Evolutionary conservation across 2,329 filamentous ascomycete genomes (phyloP), one percentile per base, ranked within the genome.

Genomic region (Penicillium rolfsii): DNA sequence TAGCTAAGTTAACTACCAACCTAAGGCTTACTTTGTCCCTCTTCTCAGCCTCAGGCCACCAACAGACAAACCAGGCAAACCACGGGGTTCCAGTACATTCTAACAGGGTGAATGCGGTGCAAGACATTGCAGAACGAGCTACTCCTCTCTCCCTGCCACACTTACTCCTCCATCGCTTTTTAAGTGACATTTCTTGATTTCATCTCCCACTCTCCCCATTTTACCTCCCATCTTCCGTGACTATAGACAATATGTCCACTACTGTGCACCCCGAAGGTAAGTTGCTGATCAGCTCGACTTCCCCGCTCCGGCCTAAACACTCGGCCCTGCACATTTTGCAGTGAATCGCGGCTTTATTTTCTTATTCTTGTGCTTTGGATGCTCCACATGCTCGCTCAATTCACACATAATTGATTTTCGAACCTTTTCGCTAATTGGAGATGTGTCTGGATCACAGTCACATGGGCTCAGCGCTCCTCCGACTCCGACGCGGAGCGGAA

Each of bases 381-480:
- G 48, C 26, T 54, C 30, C 28, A 8, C 11, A 38, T 30, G 28
- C 36, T 40, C 24, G 56, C 52, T 56, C 54, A 52, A 66, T 60
- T 53, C n/a, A 22, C 26, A 43, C 46, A 33, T 52, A 52, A 43
- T 46, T 55, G 36, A 43, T 55, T 41, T 54, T 22, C 4, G n/a
- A 46, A 16, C 11, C 14, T 3, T 12, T 22, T 41, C 35, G 36
- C 50, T 53, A 33, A 53, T 24, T 12, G 12, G 28, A 11, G n/a
- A 36, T 24, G 38, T 53, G 24, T 11, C 40, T 50, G 12, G 55
- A 56, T 45, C 66, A n/a, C 73, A 98, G 95, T 99, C 72, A 90
- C 93, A 80, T 99, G 95, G 95, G 94, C 95, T 68, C 95, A 99
- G 84, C 93, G 95, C 84, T 98, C 94, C 50, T 95, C 89, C 74